phyloP scores from a whole-genome alignment of 106 monocot genomes.

The Dendrobium officinale region DNA sequence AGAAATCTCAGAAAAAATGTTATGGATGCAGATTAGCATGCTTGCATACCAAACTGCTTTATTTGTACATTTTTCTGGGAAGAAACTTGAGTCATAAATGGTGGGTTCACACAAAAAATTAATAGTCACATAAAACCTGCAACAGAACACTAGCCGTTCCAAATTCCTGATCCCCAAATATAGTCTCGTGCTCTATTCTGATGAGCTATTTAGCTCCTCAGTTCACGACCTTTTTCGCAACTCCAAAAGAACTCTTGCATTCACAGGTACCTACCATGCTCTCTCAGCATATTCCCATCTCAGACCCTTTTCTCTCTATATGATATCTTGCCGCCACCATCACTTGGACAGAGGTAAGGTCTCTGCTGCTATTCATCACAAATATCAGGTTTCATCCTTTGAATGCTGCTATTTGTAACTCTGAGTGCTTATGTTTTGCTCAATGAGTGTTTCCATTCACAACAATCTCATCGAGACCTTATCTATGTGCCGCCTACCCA shows the following conservation, averaged over 20 bases:
- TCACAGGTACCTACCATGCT: not conserved
- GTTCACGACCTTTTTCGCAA: not conserved
- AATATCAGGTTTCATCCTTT: not conserved
- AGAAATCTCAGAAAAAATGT: too few species aligned
- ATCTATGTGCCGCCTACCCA: too few species aligned
- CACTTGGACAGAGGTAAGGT: not conserved
- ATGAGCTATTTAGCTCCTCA: not conserved
- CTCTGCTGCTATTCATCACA: not conserved
- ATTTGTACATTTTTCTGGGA: not conserved
- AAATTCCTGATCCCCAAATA: not conserved
- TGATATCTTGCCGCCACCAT: not conserved
- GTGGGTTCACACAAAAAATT: not conserved
- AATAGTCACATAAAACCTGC: not conserved
- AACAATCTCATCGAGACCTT: too few species aligned
- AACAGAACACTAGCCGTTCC: not conserved
- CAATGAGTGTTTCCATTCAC: not conserved
- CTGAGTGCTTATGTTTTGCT: not conserved
- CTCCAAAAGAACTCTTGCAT: not conserved
- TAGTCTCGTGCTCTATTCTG: not conserved
- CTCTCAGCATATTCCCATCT: not conserved
- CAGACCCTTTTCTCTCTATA: not conserved
- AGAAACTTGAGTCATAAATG: not conserved
- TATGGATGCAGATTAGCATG: too few species aligned
- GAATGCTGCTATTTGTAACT: not conserved
- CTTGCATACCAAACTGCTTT: too few species aligned